phyloP scores from a whole-genome alignment of 1,284 basidiomycete species.

The Moesziomyces aphidis region DNA sequence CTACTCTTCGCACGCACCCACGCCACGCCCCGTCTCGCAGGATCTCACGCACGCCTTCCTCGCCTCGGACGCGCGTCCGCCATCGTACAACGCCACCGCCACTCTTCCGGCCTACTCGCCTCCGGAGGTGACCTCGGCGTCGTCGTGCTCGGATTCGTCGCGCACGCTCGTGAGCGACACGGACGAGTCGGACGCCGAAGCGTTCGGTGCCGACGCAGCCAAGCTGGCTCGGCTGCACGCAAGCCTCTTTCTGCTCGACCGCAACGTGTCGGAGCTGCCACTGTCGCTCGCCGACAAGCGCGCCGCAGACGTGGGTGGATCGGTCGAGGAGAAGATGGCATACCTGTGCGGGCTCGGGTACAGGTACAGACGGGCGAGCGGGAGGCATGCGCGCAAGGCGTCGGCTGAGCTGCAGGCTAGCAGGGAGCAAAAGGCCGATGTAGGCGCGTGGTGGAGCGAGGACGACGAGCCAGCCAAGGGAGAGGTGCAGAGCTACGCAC shows the following conservation, averaged over 20 bases:
- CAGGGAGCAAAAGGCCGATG: neutral
- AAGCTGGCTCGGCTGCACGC: slow-evolving; percentile 42
- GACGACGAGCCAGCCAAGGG: slow-evolving; percentile 10
- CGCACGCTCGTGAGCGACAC: slow-evolving; percentile 15
- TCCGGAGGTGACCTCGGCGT: neutral
- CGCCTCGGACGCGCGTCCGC: neutral
- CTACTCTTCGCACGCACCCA: slow-evolving; percentile 28
- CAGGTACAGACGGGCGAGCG: slow-evolving; percentile 9
- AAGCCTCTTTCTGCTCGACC: slow-evolving; percentile 24
- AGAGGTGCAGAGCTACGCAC: slow-evolving; percentile 7
- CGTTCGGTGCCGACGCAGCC: slow-evolving; percentile 18
- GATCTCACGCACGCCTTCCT: neutral
- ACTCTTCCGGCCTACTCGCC: neutral
- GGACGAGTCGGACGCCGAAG: slow-evolving; percentile 10
- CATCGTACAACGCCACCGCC: neutral
- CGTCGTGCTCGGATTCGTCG: slow-evolving; percentile 16
- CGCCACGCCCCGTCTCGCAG: slow-evolving; percentile 22
- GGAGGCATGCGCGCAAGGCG: slow-evolving; percentile 10
- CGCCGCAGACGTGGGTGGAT: slow-evolving; percentile 2
- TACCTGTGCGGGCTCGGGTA: slow-evolving; percentile 46
- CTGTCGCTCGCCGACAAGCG: slow-evolving; percentile 13
- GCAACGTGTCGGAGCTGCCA: slow-evolving; percentile 12
- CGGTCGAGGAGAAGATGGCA: slow-evolving; percentile 41
- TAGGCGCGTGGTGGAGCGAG: slow-evolving; percentile 14
- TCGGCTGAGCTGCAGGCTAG: slow-evolving; percentile 1